phyloP scores from a whole-genome alignment of 2,329 filamentous ascomycete genomes.

The Ophiostoma populinum region DNA sequence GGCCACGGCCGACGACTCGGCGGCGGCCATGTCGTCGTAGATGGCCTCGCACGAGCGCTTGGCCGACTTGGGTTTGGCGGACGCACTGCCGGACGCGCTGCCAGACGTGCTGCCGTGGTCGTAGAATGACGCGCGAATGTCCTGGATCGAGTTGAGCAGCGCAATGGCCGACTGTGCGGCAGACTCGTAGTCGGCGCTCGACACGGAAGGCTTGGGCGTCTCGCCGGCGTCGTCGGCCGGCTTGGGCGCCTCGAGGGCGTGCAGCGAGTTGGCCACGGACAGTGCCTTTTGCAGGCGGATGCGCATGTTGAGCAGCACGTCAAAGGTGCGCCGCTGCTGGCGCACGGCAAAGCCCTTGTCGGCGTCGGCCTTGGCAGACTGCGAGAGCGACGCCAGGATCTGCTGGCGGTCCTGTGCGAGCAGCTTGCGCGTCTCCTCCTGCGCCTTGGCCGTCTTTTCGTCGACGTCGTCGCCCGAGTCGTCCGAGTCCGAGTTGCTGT shows the following conservation, averaged over 20 bases:
- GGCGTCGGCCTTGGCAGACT: conserved; percentile 58
- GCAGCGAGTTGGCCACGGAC: conserved; percentile 61
- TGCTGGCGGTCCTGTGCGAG: conserved; percentile 51
- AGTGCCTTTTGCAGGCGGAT: conserved; percentile 89
- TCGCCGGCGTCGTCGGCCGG: conserved; percentile 17
- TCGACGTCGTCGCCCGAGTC: conserved; percentile 18
- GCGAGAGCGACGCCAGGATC: conserved; percentile 40
- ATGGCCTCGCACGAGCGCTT: conserved; percentile 46
- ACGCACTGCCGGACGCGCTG: conserved; percentile 25
- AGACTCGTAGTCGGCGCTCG: conserved; percentile 43
- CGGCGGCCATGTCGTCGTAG: conserved; percentile 51
- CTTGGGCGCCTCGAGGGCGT: conserved; percentile 25
- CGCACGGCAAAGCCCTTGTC: conserved; percentile 78
- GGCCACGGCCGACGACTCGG: conserved; percentile 41
- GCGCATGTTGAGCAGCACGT: conserved; percentile 72
- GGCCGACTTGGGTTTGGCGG: conserved; percentile 25
- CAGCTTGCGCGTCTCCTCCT: conserved; percentile 46
- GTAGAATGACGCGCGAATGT: conserved; percentile 45
- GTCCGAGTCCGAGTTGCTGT: conserved; percentile 20
- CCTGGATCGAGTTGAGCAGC: conserved; percentile 66
- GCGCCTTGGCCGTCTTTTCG: conserved; percentile 19
- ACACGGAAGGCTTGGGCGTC: conserved; percentile 15
- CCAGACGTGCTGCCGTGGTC: too few relatives aligned
- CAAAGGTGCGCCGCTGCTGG: conserved; percentile 69
- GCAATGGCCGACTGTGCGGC: conserved; percentile 48